These are phyloP conservation scores for Pelagomonas calceolata DNA, from an alignment of 108 stramenopile species.

Conservation along the genomic window DNA sequence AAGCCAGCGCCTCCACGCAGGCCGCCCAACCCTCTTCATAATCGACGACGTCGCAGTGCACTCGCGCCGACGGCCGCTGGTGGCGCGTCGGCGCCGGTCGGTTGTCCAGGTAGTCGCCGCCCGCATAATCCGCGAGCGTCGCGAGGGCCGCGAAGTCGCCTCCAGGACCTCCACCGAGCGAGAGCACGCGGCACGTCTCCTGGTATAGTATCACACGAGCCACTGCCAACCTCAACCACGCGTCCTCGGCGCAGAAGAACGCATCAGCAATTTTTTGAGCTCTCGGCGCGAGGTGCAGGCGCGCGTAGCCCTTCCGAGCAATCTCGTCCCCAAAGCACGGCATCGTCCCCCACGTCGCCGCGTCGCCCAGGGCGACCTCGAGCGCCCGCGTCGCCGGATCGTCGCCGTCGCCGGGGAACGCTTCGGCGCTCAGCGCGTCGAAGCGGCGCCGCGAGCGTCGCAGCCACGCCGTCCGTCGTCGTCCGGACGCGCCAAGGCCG, in stretches of 20 bases:
- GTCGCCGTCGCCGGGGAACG: neutral
- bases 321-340: constrained; percentile 38
- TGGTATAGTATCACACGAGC: neutral
- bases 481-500: neutral
- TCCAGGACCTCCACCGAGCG: constrained; percentile 56
- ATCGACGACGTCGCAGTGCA: constrained; percentile 40
- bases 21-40: constrained; percentile 54
- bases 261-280: neutral
- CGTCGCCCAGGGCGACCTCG: neutral
- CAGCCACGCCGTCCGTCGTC: neutral
- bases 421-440: neutral
- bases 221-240: neutral
- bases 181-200: constrained; percentile 5
- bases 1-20: constrained; percentile 31
- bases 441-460: neutral
- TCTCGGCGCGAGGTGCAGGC: neutral
- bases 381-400: neutral
- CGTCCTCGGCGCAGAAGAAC: neutral
- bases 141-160: constrained; percentile 43
- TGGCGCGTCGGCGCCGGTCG: neutral
- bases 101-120: constrained; percentile 5
- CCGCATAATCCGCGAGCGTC: constrained; percentile 14
- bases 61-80: neutral
- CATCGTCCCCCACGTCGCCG: constrained; percentile 22
- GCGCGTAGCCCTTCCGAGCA: constrained; percentile 44